Evolutionary conservation across 257 asterid genomes (phyloP).

Genomic region (Capsicum pubescens): DNA sequence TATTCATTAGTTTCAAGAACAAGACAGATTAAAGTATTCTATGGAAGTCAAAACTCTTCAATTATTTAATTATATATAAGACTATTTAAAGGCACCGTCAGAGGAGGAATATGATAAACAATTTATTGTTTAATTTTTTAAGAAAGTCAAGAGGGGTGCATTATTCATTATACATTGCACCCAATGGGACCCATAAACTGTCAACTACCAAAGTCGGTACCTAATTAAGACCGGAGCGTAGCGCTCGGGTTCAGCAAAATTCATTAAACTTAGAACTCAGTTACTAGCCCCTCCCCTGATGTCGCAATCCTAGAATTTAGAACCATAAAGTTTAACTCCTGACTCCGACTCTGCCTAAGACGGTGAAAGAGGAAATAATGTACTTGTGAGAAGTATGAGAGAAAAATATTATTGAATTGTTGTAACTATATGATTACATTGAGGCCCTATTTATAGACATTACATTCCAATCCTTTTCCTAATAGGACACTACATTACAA

Average conservation of each 20-base stretch:
- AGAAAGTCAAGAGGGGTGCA: slow-evolving; percentile 25
- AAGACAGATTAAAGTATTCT: not conserved
- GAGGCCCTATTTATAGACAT: too few relatives aligned
- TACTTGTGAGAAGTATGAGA: too few relatives aligned
- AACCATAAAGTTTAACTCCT: not conserved
- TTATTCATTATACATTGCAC: not conserved
- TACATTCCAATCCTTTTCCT: too few relatives aligned
- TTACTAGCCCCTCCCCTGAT: too few relatives aligned
- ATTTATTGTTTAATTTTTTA: not conserved
- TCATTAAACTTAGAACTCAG: too few relatives aligned
- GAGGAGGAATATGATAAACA: not conserved
- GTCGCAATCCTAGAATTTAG: not conserved
- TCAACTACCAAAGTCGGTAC: not conserved
- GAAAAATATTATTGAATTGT: too few relatives aligned
- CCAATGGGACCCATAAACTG: not conserved
- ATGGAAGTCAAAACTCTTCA: slow-evolving; percentile 1
- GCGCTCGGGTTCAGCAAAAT: not conserved
- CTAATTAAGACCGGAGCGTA: not conserved
- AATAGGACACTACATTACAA: too few relatives aligned
- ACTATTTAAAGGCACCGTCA: not conserved
- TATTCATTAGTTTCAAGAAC: slow-evolving; percentile 3
- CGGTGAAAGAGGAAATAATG: slow-evolving; percentile 17
- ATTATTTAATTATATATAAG: not conserved
- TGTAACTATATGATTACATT: too few relatives aligned
- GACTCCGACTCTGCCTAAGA: not conserved